Evolutionary conservation across 2,329 filamentous ascomycete genomes (phyloP).

Genomic region (Fusarium sulawesiense): DNA sequence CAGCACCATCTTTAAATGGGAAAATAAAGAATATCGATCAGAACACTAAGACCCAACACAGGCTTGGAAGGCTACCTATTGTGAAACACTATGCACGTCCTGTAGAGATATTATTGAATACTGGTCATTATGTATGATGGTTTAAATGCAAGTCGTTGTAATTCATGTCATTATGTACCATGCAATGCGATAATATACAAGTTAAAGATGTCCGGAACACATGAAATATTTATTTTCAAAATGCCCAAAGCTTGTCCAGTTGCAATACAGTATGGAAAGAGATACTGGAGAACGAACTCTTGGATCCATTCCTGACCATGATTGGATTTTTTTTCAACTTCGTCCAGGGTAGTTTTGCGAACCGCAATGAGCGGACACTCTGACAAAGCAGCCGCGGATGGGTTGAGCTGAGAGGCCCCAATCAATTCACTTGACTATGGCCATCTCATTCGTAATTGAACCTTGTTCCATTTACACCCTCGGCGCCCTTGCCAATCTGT

Average conservation of each 20-base stretch:
- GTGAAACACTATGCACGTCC: neutral
- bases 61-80: neutral
- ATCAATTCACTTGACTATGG: slow-evolving; percentile 3
- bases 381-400: neutral
- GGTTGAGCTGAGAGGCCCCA: neutral
- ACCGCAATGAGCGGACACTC: slow-evolving; percentile 1
- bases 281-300: neutral
- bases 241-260: neutral
- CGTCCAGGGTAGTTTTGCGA: neutral
- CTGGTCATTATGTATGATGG: neutral
- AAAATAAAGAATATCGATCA: neutral
- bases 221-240: neutral
- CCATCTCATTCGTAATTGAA: slow-evolving; percentile 31
- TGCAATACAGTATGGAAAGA: slow-evolving; percentile 21
- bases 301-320: slow-evolving; percentile 4
- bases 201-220: neutral
- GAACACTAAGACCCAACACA: neutral
- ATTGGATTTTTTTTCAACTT: neutral
- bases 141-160: neutral
- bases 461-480: slow-evolving; percentile 53
- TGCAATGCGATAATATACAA: slow-evolving; percentile 40
- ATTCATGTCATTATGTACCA: neutral
- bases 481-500: slow-evolving; percentile 62
- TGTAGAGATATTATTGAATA: neutral
- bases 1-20: neutral